A percentile compares a stretch with the other conserved stretches of the same genome.
These are phyloP conservation scores for Bonia amplexicaulis DNA, from an alignment of 176 grass and related monocot species.

Conservation along the genomic window DNA sequence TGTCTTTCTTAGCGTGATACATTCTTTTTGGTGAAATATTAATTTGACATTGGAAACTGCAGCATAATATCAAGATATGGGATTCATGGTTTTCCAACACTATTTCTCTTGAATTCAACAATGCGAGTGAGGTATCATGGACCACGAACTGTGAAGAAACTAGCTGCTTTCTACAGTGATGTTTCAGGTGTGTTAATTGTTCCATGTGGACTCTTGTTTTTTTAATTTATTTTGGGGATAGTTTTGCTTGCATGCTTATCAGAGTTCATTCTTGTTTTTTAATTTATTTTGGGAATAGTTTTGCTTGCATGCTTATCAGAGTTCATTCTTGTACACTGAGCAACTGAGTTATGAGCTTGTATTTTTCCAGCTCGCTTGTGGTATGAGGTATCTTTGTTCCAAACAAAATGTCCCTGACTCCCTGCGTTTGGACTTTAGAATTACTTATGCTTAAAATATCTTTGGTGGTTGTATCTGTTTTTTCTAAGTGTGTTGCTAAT, in stretches of 20 bases:
- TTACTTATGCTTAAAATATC: not conserved
- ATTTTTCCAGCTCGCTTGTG: not conserved
- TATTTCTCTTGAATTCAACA: conserved; percentile 93
- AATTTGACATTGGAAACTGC: conserved; percentile 26
- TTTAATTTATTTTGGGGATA: not conserved
- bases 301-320: not conserved
- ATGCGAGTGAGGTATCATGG: conserved; percentile 85
- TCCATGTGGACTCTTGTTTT: not conserved
- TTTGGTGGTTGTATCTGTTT: not conserved
- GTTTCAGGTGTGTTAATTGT: conserved; percentile 54
- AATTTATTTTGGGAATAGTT: not conserved
- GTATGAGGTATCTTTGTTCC: not conserved
- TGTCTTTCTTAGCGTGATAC: not conserved
- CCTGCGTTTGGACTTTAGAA: not conserved
- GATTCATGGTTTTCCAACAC: conserved; percentile 93
- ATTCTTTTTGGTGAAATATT: conserved; percentile 16
- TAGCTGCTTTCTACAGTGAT: conserved; percentile 80
- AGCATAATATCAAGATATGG: conserved; percentile 95
- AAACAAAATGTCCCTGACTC: not conserved
- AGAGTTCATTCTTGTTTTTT: not conserved
- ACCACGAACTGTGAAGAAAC: conserved; percentile 54
- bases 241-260: not conserved
- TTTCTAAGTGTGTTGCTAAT: not conserved
- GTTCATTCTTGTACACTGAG: not conserved
- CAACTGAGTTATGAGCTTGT: not conserved